These are phyloP conservation scores for Darksidea phi DNA, from an alignment of 495 filamentous ascomycete species.

Conservation along the genomic window DNA sequence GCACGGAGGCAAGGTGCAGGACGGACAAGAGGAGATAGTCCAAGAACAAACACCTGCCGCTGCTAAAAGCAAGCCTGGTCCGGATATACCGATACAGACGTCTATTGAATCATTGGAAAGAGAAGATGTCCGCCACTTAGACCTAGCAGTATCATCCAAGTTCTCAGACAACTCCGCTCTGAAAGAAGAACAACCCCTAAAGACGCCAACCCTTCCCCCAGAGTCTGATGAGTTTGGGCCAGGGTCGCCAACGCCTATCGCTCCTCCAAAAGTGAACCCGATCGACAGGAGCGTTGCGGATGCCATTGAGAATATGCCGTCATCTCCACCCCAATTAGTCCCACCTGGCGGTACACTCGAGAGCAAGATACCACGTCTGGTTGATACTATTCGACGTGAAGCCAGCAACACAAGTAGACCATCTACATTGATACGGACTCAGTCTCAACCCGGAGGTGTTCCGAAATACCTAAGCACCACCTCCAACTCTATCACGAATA, in stretches of 20 bases:
- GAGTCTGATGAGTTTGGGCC: conserved; percentile 3
- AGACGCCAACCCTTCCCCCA: conserved; percentile 24
- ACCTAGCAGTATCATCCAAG: conserved; percentile 61
- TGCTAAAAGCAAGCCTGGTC: neutral
- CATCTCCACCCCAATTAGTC: conserved; percentile 8
- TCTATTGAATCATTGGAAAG: conserved; percentile 37
- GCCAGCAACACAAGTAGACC: conserved; percentile 43
- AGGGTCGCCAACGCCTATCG: conserved; percentile 10
- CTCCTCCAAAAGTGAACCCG: conserved; percentile 19
- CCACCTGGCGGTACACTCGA: conserved; percentile 12
- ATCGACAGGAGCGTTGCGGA: conserved; percentile 26
- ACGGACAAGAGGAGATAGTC: neutral
- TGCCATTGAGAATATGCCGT: conserved; percentile 30
- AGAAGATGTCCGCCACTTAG: conserved; percentile 66
- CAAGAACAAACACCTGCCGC: neutral
- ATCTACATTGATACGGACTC: conserved; percentile 66
- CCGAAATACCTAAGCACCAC: conserved; percentile 12
- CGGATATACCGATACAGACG: conserved; percentile 41
- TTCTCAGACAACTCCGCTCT: conserved; percentile 35
- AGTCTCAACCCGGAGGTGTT: conserved; percentile 63
- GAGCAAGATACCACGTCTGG: conserved; percentile 41
- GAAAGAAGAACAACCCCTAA: conserved; percentile 18
- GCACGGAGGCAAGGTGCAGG: neutral
- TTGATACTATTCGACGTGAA: conserved; percentile 37
- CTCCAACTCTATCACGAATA: conserved; percentile 1